Percentiles rank a stretch among this genome's conserved stretches.
Conservation (phyloP, 495 filamentous ascomycete genomes). For the Talaromyces borbonicus region DNA sequence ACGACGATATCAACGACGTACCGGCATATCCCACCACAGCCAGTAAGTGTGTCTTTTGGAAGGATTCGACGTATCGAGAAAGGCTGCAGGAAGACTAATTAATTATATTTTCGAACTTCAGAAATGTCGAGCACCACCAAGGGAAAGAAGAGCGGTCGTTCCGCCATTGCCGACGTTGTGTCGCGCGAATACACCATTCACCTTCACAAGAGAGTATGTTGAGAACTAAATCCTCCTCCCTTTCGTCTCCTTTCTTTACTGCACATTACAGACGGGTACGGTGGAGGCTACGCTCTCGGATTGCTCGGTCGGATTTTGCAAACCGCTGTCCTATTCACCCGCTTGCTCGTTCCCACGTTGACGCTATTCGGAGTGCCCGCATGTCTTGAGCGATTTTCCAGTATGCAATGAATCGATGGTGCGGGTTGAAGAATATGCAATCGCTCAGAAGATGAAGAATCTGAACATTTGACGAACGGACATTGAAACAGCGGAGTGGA, state of each 20-base stretch:
- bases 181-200: slow-evolving; percentile 99
- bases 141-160: slow-evolving; percentile 66
- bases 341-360: no score
- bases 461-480: no score
- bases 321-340: no score
- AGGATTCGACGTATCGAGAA: no score
- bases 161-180: slow-evolving; percentile 96
- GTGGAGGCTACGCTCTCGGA: not conserved
- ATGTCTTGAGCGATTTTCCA: no score
- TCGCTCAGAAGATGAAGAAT: no score
- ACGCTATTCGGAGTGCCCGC: no score
- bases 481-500: no score
- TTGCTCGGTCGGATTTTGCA: no score
- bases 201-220: slow-evolving; percentile 97
- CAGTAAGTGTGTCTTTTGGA: slow-evolving; percentile 32
- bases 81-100: not conserved
- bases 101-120: slow-evolving; percentile 12
- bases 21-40: slow-evolving; percentile 27
- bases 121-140: slow-evolving; percentile 60
- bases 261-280: not conserved
- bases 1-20: slow-evolving; percentile 30
- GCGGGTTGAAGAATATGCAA: no score
- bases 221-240: slow-evolving; percentile 14
- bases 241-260: not conserved
- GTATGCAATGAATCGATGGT: no score